These are phyloP conservation scores for Mycena amicta DNA, from an alignment of 768 basidiomycete genomes.

Conservation along the genomic window DNA sequence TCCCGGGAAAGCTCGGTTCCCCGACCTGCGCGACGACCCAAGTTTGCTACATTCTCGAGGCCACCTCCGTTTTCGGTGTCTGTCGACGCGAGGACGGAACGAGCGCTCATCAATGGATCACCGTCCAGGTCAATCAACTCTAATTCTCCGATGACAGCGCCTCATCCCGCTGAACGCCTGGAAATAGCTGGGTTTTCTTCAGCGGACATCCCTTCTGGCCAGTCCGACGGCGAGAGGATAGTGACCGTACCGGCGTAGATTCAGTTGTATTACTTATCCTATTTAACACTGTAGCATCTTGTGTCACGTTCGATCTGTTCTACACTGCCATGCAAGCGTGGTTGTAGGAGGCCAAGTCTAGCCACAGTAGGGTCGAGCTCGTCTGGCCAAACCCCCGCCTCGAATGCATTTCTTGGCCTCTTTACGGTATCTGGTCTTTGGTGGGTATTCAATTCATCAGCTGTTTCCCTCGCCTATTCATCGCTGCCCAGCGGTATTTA, in stretches of 20 bases:
- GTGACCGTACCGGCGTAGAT: conserved; percentile 14
- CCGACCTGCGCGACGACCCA: conserved; percentile 12
- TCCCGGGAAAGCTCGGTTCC: not conserved
- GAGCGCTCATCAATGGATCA: not conserved
- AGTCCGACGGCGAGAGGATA: conserved; percentile 5
- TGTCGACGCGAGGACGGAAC: too few species aligned
- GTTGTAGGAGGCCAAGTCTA: too few species aligned
- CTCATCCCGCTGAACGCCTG: conserved; percentile 7
- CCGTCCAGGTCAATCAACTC: conserved; percentile 29
- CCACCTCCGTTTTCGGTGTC: conserved; percentile 22
- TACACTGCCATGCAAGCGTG: too few species aligned
- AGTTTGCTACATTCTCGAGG: conserved; percentile 40
- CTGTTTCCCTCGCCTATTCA: not conserved
- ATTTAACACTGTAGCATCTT: too few species aligned
- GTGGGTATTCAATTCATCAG: conserved; percentile 38
- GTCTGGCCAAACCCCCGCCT: too few species aligned
- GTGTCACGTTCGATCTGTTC: too few species aligned
- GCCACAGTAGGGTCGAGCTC: too few species aligned
- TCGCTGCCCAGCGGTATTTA: conserved; percentile 50
- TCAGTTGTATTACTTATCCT: too few species aligned
- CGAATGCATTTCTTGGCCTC: conserved; percentile 50
- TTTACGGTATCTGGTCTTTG: conserved; percentile 62
- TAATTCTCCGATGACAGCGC: conserved; percentile 7
- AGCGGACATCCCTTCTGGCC: conserved; percentile 2
- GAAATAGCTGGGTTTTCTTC: conserved; percentile 25